phyloP scores from a whole-genome alignment of 768 basidiomycete genomes.

The Mycena filopes region DNA sequence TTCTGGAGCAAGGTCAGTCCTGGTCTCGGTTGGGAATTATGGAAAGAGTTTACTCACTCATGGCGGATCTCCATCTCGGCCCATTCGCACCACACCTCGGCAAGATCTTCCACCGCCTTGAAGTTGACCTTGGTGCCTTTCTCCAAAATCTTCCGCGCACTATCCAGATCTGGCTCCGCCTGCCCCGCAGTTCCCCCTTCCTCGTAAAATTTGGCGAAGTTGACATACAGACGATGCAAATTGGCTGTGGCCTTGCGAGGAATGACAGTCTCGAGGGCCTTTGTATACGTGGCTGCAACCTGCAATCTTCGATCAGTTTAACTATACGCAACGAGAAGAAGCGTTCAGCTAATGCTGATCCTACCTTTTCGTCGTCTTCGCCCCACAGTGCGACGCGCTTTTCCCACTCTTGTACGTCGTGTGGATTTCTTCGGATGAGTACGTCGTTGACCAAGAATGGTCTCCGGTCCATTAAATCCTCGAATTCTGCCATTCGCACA shows the following conservation, averaged over 20 bases:
- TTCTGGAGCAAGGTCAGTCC: conserved; percentile 66
- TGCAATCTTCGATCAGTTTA: conserved; percentile 41
- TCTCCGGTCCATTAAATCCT: conserved; percentile 92
- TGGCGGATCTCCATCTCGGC: conserved; percentile 97
- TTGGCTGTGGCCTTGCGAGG: conserved; percentile 93
- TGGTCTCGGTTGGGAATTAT: conserved; percentile 22
- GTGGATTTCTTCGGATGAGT: conserved; percentile 89
- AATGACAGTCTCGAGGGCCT: conserved; percentile 87
- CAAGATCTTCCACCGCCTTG: conserved; percentile 95
- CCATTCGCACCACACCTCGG: conserved; percentile 99
- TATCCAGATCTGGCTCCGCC: conserved; percentile 85
- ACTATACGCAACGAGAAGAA: conserved; percentile 3
- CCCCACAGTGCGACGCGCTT: conserved; percentile 95
- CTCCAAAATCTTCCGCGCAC: conserved; percentile 92
- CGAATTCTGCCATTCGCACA: conserved; percentile 89
- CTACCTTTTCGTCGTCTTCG: conserved; percentile 91
- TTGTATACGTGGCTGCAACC: conserved; percentile 94
- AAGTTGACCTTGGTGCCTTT: conserved; percentile 93
- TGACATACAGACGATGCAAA: conserved; percentile 88
- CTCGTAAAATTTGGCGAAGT: conserved; percentile 98
- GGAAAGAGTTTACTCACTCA: conserved; percentile 70
- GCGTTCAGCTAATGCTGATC: conserved; percentile 8
- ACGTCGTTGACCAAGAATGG: conserved; percentile 98
- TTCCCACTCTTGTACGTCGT: conserved; percentile 99
- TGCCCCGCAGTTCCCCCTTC: conserved; percentile 86